A percentile compares a stretch with the other conserved stretches of the same genome.
phyloP scores from a whole-genome alignment of 2,329 filamentous ascomycete genomes.

The Immersiporthe knoxdaviesiana region DNA sequence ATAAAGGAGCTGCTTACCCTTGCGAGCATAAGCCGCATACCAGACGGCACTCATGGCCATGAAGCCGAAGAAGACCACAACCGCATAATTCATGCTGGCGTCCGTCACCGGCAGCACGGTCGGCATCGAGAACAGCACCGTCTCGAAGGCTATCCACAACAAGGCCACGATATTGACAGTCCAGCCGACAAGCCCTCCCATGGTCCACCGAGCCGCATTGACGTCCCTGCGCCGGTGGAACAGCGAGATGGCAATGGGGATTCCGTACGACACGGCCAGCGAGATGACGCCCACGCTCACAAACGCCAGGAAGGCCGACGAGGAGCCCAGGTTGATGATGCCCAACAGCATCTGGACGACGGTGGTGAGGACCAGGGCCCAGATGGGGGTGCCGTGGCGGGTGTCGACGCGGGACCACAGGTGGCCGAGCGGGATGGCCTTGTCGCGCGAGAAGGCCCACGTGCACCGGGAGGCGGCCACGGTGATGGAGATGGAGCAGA shows the following conservation, averaged over 20 bases:
- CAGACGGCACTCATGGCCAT: conserved; percentile 49
- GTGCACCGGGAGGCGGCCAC: conserved; percentile 69
- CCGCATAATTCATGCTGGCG: conserved; percentile 59
- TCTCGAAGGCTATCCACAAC: conserved; percentile 55
- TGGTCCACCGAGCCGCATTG: conserved; percentile 51
- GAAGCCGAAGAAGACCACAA: conserved; percentile 60
- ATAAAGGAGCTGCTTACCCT: conserved; percentile 43
- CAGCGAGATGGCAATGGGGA: conserved; percentile 58
- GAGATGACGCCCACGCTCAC: conserved; percentile 59
- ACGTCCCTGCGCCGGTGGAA: conserved; percentile 51
- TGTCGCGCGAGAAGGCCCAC: conserved; percentile 66
- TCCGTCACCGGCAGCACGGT: conserved; percentile 50
- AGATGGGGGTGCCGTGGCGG: conserved; percentile 57
- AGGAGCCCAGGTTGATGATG: conserved; percentile 60
- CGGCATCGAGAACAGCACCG: conserved; percentile 59
- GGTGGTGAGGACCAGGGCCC: conserved; percentile 59
- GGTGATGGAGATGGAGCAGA: conserved; percentile 67
- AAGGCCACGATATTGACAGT: conserved; percentile 51
- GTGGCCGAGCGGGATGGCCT: conserved; percentile 55
- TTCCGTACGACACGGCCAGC: conserved; percentile 57
- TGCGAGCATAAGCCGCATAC: conserved; percentile 55
- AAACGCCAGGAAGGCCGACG: conserved; percentile 62
- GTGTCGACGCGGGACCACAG: conserved; percentile 57
- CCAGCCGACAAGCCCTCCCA: conserved; percentile 47
- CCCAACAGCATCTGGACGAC: conserved; percentile 57